Percentiles rank a stretch among this genome's conserved stretches.
Evolutionary conservation across 306 rosid species (phyloP).

Genomic region (Glycine soja): DNA sequence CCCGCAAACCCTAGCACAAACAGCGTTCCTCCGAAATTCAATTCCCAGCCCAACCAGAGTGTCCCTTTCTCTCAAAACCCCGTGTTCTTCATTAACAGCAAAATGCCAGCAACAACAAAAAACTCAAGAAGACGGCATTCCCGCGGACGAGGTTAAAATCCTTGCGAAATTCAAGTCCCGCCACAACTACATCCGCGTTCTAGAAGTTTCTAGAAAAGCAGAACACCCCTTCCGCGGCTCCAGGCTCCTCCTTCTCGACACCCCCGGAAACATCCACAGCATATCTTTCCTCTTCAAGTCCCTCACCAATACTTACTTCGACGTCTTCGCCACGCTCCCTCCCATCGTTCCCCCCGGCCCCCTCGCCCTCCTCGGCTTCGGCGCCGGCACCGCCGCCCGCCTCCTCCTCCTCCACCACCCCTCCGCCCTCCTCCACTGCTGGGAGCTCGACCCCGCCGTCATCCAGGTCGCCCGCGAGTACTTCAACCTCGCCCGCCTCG

Average conservation of each 20-base stretch:
- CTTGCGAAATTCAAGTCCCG: slow-evolving; percentile 79
- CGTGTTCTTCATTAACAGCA: background rate
- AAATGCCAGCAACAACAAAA: slow-evolving; percentile 48
- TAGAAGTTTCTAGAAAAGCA: slow-evolving; percentile 75
- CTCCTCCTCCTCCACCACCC: slow-evolving; percentile 67
- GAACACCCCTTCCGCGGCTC: slow-evolving; percentile 92
- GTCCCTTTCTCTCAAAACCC: slow-evolving; percentile 16
- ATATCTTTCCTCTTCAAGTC: slow-evolving; percentile 72
- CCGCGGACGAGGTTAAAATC: slow-evolving; percentile 66
- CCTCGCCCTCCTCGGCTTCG: slow-evolving; percentile 80
- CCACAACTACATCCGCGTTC: slow-evolving; percentile 82
- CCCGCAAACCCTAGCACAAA: slow-evolving; percentile 46
- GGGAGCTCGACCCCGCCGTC: slow-evolving; percentile 94
- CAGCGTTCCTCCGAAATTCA: slow-evolving; percentile 37
- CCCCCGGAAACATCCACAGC: slow-evolving; percentile 97
- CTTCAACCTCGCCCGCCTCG: slow-evolving; percentile 65
- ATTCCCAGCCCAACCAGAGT: slow-evolving; percentile 35
- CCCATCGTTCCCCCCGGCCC: slow-evolving; percentile 84
- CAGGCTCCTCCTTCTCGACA: slow-evolving; percentile 83
- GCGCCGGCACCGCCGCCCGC: slow-evolving; percentile 85
- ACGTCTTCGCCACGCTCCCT: slow-evolving; percentile 84
- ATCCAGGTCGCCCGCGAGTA: slow-evolving; percentile 79
- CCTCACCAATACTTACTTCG: slow-evolving; percentile 79
- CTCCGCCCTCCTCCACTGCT: slow-evolving; percentile 63
- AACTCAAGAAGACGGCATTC: slow-evolving; percentile 66